Base-by-base conservation (phyloP, 805 yeast genomes). In the Yarrowia sp. region DNA sequence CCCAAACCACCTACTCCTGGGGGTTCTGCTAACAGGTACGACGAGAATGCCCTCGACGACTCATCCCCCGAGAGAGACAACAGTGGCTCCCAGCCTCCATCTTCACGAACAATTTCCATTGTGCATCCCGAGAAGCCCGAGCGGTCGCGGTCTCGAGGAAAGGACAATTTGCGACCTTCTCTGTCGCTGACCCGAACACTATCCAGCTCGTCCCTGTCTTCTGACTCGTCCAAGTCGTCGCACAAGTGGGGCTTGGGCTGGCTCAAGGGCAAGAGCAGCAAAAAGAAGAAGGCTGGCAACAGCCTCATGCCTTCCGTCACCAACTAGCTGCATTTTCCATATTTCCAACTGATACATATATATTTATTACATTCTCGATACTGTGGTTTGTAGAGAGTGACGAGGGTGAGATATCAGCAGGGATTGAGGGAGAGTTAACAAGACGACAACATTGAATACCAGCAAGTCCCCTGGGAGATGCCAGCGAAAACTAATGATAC, bases 91-190 rank as follows among this genome's bases (percentile, higher is more conserved):
- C 63, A 33, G 22, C 63, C 63, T 4, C 63, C 63, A 8, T 17
- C 63, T 10, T 24, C 46, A 4, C 63, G 51, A 58, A 41, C 63
- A 11, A 58, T 58, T 8, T 58, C 63, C 21, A 58, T 58, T 41
- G 63, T 58, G 32, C 63, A 58, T 43, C 63, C 63, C 2, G 63
- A 58, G 22, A 58, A 58, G 11, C 63, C 63, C 14, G 63, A 41
- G 40, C 49, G 63, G 22, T 54, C 61, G 12, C 19, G 51, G n/a
- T 58, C 49, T 32, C 51, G 63, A 21, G 51, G 51, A 2, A 41
- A 58, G 49, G 63, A 58, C 40, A 32, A 19, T 30, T 22, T 58
- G 24, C 38, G 63, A 12, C 63, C 63, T 3, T 32, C 63, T 8
- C 12, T 58, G 36, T 58, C 63, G 40, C 63, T 58, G 12, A 58